Percentiles rank a stretch among this genome's conserved stretches.
These are phyloP conservation scores for Pisolithus albus DNA, from an alignment of 768 basidiomycete genomes.

Conservation along the genomic window DNA sequence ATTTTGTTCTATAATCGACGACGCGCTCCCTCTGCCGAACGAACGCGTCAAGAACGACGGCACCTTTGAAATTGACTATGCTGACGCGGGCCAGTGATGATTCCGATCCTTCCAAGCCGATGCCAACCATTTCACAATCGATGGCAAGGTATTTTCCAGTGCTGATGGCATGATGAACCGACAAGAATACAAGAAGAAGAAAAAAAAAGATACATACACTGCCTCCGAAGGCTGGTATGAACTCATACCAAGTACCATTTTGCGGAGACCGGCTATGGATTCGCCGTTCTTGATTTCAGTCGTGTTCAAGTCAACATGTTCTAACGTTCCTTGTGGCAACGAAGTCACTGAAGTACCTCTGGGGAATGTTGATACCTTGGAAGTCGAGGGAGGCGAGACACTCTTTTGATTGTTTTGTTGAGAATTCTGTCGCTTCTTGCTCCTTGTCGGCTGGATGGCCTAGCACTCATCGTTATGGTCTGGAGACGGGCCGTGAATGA, in stretches of 20 bases:
- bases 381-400: neutral
- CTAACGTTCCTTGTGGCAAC: conserved; percentile 2
- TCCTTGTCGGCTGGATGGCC: conserved; percentile 3
- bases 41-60: conserved; percentile 72
- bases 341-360: conserved; percentile 4
- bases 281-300: conserved; percentile 40
- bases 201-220: conserved; percentile 31
- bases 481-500: neutral
- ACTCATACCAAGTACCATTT: conserved; percentile 47
- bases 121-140: conserved; percentile 98
- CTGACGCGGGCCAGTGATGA: conserved; percentile 86
- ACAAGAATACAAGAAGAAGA: neutral
- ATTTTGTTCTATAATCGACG: conserved; percentile 88
- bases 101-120: conserved; percentile 77
- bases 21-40: conserved; percentile 83
- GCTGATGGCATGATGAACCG: conserved; percentile 25
- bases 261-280: conserved; percentile 38
- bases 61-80: conserved; percentile 84
- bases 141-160: conserved; percentile 74
- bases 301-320: conserved; percentile 14
- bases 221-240: conserved; percentile 35
- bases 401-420: conserved; percentile 15
- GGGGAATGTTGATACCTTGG: neutral
- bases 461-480: neutral
- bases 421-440: conserved; percentile 5